Evolutionary conservation across 1,284 basidiomycete genomes (phyloP), one percentile per base, ranked within the genome.

Genomic region (Malassezia dermatis): DNA sequence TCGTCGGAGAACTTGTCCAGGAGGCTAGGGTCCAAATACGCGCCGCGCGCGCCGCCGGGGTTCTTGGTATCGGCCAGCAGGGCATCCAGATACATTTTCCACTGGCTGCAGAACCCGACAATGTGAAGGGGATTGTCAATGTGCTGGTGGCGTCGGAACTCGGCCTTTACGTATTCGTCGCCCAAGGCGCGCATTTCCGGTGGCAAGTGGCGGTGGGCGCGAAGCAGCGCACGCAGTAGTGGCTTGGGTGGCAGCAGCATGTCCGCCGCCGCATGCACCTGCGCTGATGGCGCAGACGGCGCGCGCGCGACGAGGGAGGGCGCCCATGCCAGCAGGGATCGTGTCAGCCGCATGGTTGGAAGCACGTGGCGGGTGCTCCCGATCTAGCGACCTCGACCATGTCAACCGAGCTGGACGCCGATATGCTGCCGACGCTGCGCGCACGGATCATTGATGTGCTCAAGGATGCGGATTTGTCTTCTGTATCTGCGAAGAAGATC

Each of bases 161-260:
- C 71, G 48, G 71, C 71, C 51, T 72, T 72, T 51, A 75, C 61
- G 56, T 75, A 75, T 32, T 64, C 60, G 51, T 75, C 73, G 32
- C 73, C 73, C 15, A 75, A 58, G 2, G 64, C 60, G 10, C 73
- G 67, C 73, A 75, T 73, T 50, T 75, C 72, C 11, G 63, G 51
- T 8, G 62, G 57, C 11, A 71, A 65, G 3, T 49, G 41, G 2
- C 69, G 59, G 43, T 75, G 73, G 0, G 64, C 67, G 1, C 72
- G 65, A 8, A 75, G 54, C 15, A 75, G 56, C 8, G 67, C 56
- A 2, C 73, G 61, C 48, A 72, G 73, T 10, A 75, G 61, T 37
- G 63, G 68, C 19, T 73, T 40, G 6, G 73, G 71, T 0, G 70
- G 70, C 1, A 75, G 56, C 19, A 75, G 54, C 49, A 39, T 52